These are phyloP conservation scores for Barbarea vulgaris DNA, from an alignment of 345 rosid species.

Conservation along the genomic window DNA sequence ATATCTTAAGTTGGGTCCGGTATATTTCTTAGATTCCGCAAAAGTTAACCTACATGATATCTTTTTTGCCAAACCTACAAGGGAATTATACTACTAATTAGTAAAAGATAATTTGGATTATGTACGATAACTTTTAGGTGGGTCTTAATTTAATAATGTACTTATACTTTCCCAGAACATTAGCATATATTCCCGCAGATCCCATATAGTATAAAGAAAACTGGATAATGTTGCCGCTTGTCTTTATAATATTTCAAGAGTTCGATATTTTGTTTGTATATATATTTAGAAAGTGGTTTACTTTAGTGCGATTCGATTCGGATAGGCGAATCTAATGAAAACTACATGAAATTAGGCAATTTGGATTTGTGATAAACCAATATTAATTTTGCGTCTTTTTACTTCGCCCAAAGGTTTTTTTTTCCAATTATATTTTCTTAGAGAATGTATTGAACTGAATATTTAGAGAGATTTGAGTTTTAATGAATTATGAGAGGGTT, in stretches of 20 bases:
- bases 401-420: neutral
- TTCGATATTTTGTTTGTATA: neutral
- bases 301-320: neutral
- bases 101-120: constrained; percentile 16
- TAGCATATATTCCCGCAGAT: constrained; percentile 32
- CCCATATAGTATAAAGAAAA: neutral
- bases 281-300: neutral
- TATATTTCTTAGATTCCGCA: constrained; percentile 27
- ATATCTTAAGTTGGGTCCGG: constrained; percentile 6
- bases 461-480: too few species aligned
- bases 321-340: constrained; percentile 14
- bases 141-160: neutral
- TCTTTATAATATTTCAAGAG: constrained; percentile 1
- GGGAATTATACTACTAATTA: neutral
- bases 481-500: too few species aligned
- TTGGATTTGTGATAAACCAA: neutral
- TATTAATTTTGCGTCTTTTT: neutral
- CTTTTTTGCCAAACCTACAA: constrained; percentile 22
- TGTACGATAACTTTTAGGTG: constrained; percentile 38
- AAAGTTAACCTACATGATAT: constrained; percentile 15
- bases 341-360: neutral
- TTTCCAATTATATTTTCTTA: neutral
- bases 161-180: constrained; percentile 9
- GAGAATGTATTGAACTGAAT: too few species aligned
- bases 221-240: constrained; percentile 18